Evolutionary conservation across 139 green algal species (phyloP), one percentile per base, ranked within the genome.

Genomic region (Chlorella vulgaris): DNA sequence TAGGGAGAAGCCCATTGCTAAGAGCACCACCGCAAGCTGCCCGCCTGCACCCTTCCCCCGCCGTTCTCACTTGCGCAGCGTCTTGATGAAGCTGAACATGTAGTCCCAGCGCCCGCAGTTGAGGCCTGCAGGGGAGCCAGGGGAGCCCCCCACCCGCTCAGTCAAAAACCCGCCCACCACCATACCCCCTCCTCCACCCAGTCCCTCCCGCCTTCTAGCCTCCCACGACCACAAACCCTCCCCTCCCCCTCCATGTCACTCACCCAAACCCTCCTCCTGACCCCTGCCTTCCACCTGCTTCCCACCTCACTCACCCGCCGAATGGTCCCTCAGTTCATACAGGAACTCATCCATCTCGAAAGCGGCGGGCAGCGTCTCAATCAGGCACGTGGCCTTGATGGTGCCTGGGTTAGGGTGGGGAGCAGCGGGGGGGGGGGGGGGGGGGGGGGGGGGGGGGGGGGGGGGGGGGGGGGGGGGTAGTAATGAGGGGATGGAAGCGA

Each of bases 261-360:
- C n/a, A n/a, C n/a, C n/a, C n/a, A n/a, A n/a, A n/a, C n/a, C n/a
- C n/a, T n/a, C n/a, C n/a, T n/a, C n/a, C n/a, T n/a, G n/a, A n/a
- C n/a, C n/a, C n/a, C n/a, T n/a, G n/a, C n/a, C n/a, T n/a, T n/a
- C n/a, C n/a, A n/a, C n/a, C n/a, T n/a, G 28, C 63, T 18, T 21
- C 26, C 2, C 63, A 13, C 28, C 10, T 2, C n/a, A 7, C 82
- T 22, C 74, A 63, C 81, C 50, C 1, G 89, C 80, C 4, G 84
- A 91, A 86, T 97, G 94, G 65, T 96, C 85, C 21, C 93, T 83
- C 78, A 97, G 92, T 91, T 97, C 94, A 40, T 90, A 97, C 73
- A 97, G 81, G 83, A 97, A 95, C 91, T 97, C 94, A 78, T 97
- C 87, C 93, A 97, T 97, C 92, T 97, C 92, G 85, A 97, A 97